phyloP scores from a whole-genome alignment of 2,329 filamentous ascomycete genomes.

The Graphilbum sp. region DNA sequence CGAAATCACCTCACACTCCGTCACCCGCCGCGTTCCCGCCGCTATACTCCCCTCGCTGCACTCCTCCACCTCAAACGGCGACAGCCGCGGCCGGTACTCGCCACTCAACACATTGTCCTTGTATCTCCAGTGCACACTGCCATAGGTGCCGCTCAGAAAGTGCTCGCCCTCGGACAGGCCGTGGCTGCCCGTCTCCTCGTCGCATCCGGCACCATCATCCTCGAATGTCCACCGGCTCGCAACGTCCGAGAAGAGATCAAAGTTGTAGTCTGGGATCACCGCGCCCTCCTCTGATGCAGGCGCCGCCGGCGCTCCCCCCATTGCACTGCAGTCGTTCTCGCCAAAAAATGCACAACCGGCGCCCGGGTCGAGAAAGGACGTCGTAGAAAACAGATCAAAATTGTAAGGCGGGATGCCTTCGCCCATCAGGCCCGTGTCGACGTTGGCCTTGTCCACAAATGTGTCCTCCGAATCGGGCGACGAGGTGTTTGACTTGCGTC shows the following conservation, averaged over 20 bases:
- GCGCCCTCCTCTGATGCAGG: too few species aligned
- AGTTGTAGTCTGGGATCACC: constrained; percentile 5
- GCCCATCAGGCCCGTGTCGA: neutral
- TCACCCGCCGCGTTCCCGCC: neutral
- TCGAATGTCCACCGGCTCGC: neutral
- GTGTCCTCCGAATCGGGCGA: too few species aligned
- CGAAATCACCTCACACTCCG: constrained; percentile 7
- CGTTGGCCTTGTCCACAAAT: too few species aligned
- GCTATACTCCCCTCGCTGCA: neutral
- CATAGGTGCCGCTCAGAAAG: too few species aligned
- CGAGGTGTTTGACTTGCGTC: too few species aligned
- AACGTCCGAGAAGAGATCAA: constrained; percentile 6
- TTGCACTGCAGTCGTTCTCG: neutral
- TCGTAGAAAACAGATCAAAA: constrained; percentile 5
- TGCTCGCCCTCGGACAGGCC: neutral
- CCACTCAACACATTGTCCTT: too few species aligned
- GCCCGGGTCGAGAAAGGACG: too few species aligned
- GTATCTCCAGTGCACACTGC: too few species aligned
- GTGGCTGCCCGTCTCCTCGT: too few species aligned
- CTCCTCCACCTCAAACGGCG: constrained; percentile 6
- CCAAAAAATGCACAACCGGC: neutral
- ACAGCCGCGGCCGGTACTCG: neutral
- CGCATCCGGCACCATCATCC: neutral
- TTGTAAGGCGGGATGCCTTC: constrained; percentile 5
- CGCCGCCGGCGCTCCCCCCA: too few species aligned